These are phyloP conservation scores for Persicaria tinctoria DNA, from an alignment of 148 eudicot species.

Conservation along the genomic window DNA sequence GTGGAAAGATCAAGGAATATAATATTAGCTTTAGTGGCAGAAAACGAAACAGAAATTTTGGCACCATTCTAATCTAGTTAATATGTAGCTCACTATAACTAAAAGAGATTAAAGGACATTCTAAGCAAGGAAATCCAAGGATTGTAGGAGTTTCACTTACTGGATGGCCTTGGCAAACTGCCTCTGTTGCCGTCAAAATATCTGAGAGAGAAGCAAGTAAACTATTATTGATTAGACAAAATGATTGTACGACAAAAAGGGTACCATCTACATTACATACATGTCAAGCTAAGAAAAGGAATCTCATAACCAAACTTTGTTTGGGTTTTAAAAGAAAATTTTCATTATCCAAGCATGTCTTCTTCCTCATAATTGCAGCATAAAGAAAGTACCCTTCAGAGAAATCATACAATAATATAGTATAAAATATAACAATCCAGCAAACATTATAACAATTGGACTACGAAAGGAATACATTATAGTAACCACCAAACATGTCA, in stretches of 20 bases:
- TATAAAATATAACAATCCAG: not conserved
- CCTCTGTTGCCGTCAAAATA: constrained; percentile 72
- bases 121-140: not conserved
- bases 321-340: not conserved
- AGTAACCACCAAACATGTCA: not conserved
- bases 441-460: not conserved
- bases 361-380: not conserved
- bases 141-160: constrained; percentile 39
- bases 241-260: not conserved
- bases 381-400: not conserved
- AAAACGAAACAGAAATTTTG: not conserved
- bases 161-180: constrained; percentile 58
- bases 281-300: not conserved
- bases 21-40: not conserved
- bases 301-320: not conserved
- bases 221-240: not conserved
- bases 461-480: not conserved
- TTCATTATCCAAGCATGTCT: not conserved
- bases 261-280: not conserved
- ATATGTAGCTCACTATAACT: not conserved
- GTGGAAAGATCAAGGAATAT: constrained; percentile 18
- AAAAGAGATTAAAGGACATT: not conserved
- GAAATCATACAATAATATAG: not conserved
- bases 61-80: not conserved
- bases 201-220: constrained; percentile 30